Base-by-base conservation (phyloP, 164 flowering plant species). In the Vitis rupestris region DNA sequence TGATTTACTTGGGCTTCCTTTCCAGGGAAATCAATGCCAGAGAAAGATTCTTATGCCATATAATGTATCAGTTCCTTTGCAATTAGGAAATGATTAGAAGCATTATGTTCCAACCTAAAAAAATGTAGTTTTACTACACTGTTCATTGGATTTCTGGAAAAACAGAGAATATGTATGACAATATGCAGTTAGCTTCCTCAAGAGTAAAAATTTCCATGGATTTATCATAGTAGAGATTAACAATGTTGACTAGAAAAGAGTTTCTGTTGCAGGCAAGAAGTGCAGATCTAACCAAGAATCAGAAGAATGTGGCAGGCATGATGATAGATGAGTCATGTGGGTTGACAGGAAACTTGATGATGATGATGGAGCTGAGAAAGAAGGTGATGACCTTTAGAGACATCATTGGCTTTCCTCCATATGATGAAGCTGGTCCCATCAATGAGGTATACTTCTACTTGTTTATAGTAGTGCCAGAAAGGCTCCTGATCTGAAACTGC, bases 381-480 rank as follows among this genome's bases (percentile, higher is more conserved):
- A 69, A 69, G 54, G 53, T 69, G 16, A n/a, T 69, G 30, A 69
- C 50, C 65, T 61, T 53, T 10, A 61, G 72, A 62, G 72, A 69
- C 66, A 59, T 69, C n/a, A 37, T 69, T 7, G 60, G 51, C 31
- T 52, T 69, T 16, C 72, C 66, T 69, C 72, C 72, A 15, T 69
- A 51, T 37, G 69, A 66, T 31, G 50, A 51, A 10, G 61, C 72
- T 11, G 60, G 29, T 53, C 59, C 72, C 59, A 31, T 61, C 16
- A 31, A 62, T 17, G 52, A 61, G 50, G 72, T 69, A 61, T 17
- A 2, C 52, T n/a, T 44, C 27, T 13, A 9, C 12, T 8, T 1
- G 3, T 14, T 31, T 16, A 5, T 9, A n/a, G 7, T 14, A 3
- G 2, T n/a, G 51, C 49, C 65, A n/a, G 10, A 9, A 10, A 10